Conservation (phyloP, 306 rosid species). For the Malus orientalis region DNA sequence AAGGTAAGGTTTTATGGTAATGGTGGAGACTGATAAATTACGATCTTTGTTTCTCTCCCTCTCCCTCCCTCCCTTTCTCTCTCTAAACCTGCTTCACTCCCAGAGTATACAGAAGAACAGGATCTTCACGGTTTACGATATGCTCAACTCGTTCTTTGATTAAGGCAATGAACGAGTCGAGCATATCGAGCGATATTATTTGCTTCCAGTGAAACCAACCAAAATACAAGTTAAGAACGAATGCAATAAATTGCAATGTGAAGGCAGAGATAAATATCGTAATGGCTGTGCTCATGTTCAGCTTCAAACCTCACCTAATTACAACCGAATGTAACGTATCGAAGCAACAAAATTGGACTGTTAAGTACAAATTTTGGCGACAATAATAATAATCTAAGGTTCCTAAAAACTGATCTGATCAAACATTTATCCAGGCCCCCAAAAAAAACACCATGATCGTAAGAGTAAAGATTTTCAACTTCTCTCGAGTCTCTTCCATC, state of each 20-base stretch:
- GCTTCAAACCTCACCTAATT: conserved; percentile 22
- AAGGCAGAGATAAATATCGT: not conserved
- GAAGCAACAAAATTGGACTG: conserved; percentile 48
- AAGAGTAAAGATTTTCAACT: not conserved
- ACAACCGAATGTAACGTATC: conserved; percentile 19
- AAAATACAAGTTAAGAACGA: not conserved
- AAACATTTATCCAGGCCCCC: conserved; percentile 13
- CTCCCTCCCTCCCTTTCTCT: not conserved
- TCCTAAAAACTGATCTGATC: not conserved
- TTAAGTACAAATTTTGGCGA: conserved; percentile 5
- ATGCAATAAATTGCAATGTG: not conserved
- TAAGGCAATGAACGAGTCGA: too few relatives aligned
- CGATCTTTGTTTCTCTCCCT: not conserved
- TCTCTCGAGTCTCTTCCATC: not conserved
- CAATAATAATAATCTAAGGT: conserved; percentile 1
- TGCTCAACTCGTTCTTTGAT: too few relatives aligned
- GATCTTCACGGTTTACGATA: conserved; percentile 25
- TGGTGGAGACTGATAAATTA: not conserved
- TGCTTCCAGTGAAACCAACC: not conserved
- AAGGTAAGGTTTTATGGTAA: conserved; percentile 37
- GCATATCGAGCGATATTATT: not conserved
- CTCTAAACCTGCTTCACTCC: conserved; percentile 19
- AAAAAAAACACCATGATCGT: conserved; percentile 11
- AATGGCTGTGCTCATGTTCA: not conserved
- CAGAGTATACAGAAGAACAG: conserved; percentile 80